phyloP scores from a whole-genome alignment of 2,329 filamentous ascomycete genomes.

The Neonectria faginata region DNA sequence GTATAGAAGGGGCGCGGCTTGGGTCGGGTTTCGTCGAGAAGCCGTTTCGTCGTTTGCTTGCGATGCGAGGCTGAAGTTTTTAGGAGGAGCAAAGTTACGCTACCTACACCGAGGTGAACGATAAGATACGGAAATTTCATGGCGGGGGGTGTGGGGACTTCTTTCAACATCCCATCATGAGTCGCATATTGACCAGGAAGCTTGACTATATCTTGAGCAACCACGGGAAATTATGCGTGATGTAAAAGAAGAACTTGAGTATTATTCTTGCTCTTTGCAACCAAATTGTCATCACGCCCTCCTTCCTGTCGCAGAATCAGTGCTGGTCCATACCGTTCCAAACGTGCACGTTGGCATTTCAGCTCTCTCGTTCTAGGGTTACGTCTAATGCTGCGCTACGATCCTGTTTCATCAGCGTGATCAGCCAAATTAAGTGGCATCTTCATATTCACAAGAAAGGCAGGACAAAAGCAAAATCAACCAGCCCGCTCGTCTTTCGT shows the following conservation, averaged over 20 bases:
- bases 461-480: background rate
- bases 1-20: background rate
- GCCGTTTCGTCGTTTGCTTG: constrained; percentile 22
- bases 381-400: too few relatives aligned
- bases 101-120: constrained; percentile 47
- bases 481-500: background rate
- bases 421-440: too few relatives aligned
- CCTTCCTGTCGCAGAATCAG: too few relatives aligned
- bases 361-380: background rate
- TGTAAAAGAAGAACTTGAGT: too few relatives aligned
- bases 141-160: constrained; percentile 42
- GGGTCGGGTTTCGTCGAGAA: background rate
- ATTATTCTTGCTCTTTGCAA: too few relatives aligned
- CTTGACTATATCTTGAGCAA: background rate
- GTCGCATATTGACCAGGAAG: background rate
- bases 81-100: constrained; percentile 41
- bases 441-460: too few relatives aligned
- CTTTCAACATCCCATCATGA: background rate
- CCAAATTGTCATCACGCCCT: too few relatives aligned
- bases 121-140: constrained; percentile 48
- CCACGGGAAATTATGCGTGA: background rate
- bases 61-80: constrained; percentile 38
- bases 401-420: background rate
- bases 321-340: background rate
- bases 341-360: background rate